Evolutionary conservation across 495 filamentous ascomycete species (phyloP).

Genomic region (Neurospora sp.): DNA sequence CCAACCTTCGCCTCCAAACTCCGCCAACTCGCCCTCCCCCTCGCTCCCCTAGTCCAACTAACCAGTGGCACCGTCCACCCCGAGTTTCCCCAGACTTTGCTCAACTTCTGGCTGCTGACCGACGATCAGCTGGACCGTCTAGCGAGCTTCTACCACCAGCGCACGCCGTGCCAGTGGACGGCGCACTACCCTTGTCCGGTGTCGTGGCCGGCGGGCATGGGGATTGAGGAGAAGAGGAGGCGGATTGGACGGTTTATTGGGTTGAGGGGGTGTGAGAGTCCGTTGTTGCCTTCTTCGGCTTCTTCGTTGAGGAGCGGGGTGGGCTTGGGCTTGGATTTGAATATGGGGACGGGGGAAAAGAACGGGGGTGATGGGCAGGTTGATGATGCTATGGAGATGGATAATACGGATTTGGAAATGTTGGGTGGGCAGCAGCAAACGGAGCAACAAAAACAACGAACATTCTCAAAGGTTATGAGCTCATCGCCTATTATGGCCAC

Average conservation of each 20-base stretch:
- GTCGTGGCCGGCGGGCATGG: constrained; percentile 23
- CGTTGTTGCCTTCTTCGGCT: constrained; percentile 10
- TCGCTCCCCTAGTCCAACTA: constrained; percentile 48
- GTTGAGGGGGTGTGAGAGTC: constrained; percentile 50
- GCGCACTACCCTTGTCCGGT: constrained; percentile 54
- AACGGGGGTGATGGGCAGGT: constrained; percentile 16
- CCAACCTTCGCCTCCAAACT: constrained; percentile 32
- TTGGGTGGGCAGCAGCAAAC: neutral
- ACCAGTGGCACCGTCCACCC: constrained; percentile 52
- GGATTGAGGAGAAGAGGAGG: constrained; percentile 48
- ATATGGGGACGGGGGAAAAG: constrained; percentile 16
- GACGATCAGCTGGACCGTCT: constrained; percentile 58
- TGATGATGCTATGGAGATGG: constrained; percentile 21
- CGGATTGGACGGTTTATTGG: constrained; percentile 59
- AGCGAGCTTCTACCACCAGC: constrained; percentile 68
- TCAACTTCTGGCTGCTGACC: constrained; percentile 68
- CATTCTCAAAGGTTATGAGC: neutral
- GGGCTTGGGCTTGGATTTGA: constrained; percentile 18
- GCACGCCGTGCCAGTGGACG: constrained; percentile 43
- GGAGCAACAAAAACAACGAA: neutral
- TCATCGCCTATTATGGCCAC: neutral
- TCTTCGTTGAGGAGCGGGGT: constrained; percentile 5
- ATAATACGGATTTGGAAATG: neutral
- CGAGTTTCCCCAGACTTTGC: constrained; percentile 53
- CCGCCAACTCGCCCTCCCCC: constrained; percentile 36